Base-by-base conservation (phyloP, 2,329 filamentous ascomycete species). In the Trichoderma hamatum region DNA sequence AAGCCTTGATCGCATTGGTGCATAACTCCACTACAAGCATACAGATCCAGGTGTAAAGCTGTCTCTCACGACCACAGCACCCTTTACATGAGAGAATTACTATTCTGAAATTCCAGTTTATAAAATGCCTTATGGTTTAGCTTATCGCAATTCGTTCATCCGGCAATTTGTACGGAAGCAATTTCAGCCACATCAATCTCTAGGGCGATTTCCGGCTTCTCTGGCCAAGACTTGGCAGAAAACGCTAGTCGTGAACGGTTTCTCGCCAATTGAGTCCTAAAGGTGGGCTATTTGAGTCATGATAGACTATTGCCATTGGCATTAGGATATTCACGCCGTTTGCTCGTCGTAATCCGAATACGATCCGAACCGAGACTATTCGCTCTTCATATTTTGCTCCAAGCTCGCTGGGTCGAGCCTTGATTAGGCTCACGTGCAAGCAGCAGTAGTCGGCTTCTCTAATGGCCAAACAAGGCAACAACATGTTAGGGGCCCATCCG, bases 1-100 rank as follows among this genome's bases (percentile, higher is more conserved):
- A 55, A 24, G 49, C 21, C 10, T 11, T 24, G 21, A n/a, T 65
- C 68, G 68, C 62, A 54, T 71, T 70, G 62, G 34, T 72, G 69
- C 68, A 75, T 74, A 74, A 67, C 73, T 67, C 63, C 71, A 59
- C 14, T 75, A 74, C 6, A n/a, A 69, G 70, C 72, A 74, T 72
- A 51, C 19, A 54, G 13, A 49, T 36, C 28, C 13, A 52, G 34
- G n/a, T 36, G 21, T 21, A 5, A 61, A 24, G 3, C 6, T 6
- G n/a, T 21, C 13, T 13, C 19, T 11, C 24, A 3, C 30, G n/a
- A 36, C 26, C 13, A 64, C 61, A 36, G n/a, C 21, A 14, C 19
- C 21, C 0, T 10, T 64, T 2, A 3, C 21, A 28, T 28, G 14
- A 19, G 26, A 30, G 9, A 21, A 21, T 30, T 16, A 19, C 14